Base-by-base conservation (phyloP, 2,329 filamentous ascomycete genomes). In the Penicillium crustosum region DNA sequence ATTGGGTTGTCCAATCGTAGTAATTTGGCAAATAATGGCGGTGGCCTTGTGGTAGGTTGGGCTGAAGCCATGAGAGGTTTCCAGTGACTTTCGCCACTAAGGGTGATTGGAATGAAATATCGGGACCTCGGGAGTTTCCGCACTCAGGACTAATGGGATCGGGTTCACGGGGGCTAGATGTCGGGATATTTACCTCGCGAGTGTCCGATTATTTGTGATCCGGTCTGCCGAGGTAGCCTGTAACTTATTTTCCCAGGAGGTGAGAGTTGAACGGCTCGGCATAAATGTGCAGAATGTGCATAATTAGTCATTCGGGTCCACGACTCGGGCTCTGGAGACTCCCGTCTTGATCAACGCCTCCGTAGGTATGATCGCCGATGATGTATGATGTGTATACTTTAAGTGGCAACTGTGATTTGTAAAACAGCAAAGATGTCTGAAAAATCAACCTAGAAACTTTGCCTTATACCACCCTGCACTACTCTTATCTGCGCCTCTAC, bases 1-100 rank as follows among this genome's bases (percentile, higher is more conserved):
- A 75, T 59, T 8, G 75, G 74, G 52, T 66, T 68, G 35, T 61
- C 60, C 45, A 68, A 63, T 58, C 67, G 63, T 13, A 72, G 59
- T 23, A 73, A 55, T 17, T 44, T 56, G 33, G 62, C 60, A 25
- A 55, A 58, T 49, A 49, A 48, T 33, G 57, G 44, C 17, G 52
- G 52, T 39, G 52, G 53, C 27, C 66, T 47, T n/a, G 43, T 23
- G 23, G 54, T 53, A 5, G 55, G 51, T 43, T 61, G 53, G 38
- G 62, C 57, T 39, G 61, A 53, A 31, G 54, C 43, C 64, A 66
- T 63, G 15, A 23, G 13, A 25, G 15, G 44, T 15, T 17, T 29
- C 48, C 13, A 25, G 29, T 25, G 19, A 31, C 36, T 23, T 15
- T 12, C n/a, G 27, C 29, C 49, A 44, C 33, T 41, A 17, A 49